Base-by-base conservation (phyloP, 1,284 basidiomycete genomes). In the Amanita bisporigera region DNA sequence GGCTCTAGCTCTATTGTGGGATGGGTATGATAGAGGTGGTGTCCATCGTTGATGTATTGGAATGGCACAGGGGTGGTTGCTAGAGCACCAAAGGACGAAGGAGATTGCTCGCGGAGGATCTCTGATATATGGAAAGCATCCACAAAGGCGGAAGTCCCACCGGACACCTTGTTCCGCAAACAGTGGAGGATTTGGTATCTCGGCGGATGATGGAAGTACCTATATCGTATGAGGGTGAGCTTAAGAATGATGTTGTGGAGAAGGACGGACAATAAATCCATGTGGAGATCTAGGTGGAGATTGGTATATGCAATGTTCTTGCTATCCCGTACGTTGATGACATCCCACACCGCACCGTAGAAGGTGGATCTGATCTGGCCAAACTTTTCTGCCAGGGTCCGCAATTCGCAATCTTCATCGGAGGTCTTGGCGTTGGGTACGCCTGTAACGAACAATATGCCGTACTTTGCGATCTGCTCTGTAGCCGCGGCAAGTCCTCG, bases 261-360 rank as follows among this genome's bases (percentile, higher is more conserved):
- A 63, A 50, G 38, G 63, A 84, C 93, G 71, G 73, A 97, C 94
- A 93, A 79, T 0, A 98, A 82, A 81, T 99, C 97, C 92, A 96
- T 96, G 76, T 99, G 97, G 24, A 97, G 78, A 0, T 93, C 96
- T 3, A 99, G 84, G 73, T 95, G 88, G 21, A 98, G 84, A 77
- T 96, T 92, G 7, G 97, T 99, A 78, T 98, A 98, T 2, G 97
- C 97, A 68, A 99, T 95, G 79, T 99, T 99, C 72, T 87, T 88
- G 72, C 92, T 93, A 66, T 93, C 84, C 57, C 81, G 81, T 52
- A 93, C 76, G 70, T 90, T 93, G 79, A 90, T 88, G 24, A 99
- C 97, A 78, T 99, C 90, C 95, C 96, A 99, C 1, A 93, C 81
- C 66, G 86, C 82, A 1, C 97, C 97, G 75, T 99, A 99, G 79